Evolutionary conservation across 208 protist species (phyloP), one percentile per base, ranked within the genome.

Genomic region (Trypanosomatidae sp.): DNA sequence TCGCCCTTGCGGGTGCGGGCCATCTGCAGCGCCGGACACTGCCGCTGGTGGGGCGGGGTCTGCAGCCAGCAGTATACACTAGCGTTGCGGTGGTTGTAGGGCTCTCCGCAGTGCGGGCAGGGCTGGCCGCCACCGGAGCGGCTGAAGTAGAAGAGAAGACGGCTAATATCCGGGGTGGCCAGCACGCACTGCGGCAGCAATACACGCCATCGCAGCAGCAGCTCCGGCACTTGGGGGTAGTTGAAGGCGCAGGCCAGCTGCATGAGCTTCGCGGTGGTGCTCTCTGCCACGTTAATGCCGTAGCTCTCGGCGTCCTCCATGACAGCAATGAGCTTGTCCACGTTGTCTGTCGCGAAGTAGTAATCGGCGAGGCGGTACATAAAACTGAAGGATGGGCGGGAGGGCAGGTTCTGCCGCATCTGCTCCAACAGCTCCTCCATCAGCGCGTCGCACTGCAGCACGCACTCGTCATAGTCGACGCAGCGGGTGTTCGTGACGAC

Each of bases 311-410:
- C 76, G 66, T 97, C 92, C 82, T 97, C 92, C 90, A 95, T 95
- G 13, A 91, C 86, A 6, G 92, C 91, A 25, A 97, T 82, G 85
- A 97, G 89, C 84, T 97, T 97, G 46, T 95, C 86, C 44, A 95
- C 82, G 80, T 97, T 97, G 71, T 97, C 92, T 22, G 91, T 91
- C 59, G 92, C 88, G 70, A 97, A 97, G 84, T 95, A 97, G 83
- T 97, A 97, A 73, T 97, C 92, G 25, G 91, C 87, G 58, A 97
- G 82, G 65, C 92, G 90, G 76, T 90, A 95, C 74, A 92, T 83
- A 28, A 97, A 73, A 58, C 88, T 92, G 76, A 97, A 97, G 55
- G 84, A 88, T 13, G 90, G 91, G 13, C 90, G 77, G 0, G 85
- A 90, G 3, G 90, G 90, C 15, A 95, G 85, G 68, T 93, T 81